phyloP scores from a whole-genome alignment of 352 stramenopile species.

The Pythium insidiosum region DNA sequence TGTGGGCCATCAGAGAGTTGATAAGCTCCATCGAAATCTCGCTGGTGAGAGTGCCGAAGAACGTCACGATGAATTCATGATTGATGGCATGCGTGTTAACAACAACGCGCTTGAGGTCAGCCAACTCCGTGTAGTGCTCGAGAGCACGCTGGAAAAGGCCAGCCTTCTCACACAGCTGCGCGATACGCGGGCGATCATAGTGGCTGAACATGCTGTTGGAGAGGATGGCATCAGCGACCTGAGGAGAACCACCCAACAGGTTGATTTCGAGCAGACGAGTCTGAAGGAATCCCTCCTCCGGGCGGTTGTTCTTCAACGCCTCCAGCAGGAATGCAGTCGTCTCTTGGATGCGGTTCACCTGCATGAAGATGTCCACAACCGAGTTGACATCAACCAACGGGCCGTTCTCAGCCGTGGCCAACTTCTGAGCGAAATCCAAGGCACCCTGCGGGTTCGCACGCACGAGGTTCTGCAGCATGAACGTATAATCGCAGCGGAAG shows the following conservation, averaged over 20 bases:
- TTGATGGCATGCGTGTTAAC: conserved; percentile 90
- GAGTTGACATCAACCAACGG: conserved; percentile 97
- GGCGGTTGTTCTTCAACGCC: conserved; percentile 98
- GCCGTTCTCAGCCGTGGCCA: conserved; percentile 92
- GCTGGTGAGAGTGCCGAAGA: conserved; percentile 97
- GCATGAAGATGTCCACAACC: conserved; percentile 99
- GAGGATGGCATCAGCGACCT: conserved; percentile 99
- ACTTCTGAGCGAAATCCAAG: conserved; percentile 97
- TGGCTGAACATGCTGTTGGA: conserved; percentile 99
- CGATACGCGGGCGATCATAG: conserved; percentile 97
- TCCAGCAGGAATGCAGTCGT: conserved; percentile 99
- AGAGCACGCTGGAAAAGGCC: conserved; percentile 98
- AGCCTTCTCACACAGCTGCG: conserved; percentile 97
- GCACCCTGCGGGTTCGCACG: conserved; percentile 97
- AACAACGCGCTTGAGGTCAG: conserved; percentile 95
- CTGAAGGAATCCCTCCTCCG: conserved; percentile 98
- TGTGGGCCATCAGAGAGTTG: conserved; percentile 97
- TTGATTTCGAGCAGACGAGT: conserved; percentile 99
- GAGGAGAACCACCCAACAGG: conserved; percentile 96
- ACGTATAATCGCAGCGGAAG: conserved; percentile 98
- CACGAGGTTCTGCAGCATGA: conserved; percentile 99
- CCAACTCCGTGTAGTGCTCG: conserved; percentile 98
- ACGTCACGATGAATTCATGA: conserved; percentile 98
- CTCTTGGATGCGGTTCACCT: conserved; percentile 98
- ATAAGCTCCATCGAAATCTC: conserved; percentile 98